A percentile compares a stretch with the other conserved stretches of the same genome.
Evolutionary conservation across 2,329 filamentous ascomycete species (phyloP).

Genomic region (Monosporascus cannonballus): DNA sequence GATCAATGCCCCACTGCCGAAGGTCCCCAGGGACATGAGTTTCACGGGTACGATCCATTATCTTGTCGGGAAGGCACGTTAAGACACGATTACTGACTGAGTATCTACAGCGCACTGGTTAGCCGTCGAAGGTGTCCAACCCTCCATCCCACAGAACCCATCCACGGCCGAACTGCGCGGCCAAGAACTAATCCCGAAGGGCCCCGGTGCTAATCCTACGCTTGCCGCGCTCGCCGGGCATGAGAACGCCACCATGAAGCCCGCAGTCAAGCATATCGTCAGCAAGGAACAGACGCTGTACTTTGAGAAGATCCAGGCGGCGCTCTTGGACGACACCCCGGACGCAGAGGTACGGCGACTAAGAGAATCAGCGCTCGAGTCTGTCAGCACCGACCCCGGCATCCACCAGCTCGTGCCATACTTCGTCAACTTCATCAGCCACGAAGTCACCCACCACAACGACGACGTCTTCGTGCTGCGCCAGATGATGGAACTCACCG

Average conservation of each 20-base stretch:
- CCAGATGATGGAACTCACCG: constrained; percentile 87
- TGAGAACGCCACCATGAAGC: constrained; percentile 79
- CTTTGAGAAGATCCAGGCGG: constrained; percentile 90
- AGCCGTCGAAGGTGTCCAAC: constrained; percentile 94
- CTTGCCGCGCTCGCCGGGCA: constrained; percentile 77
- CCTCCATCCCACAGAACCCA: constrained; percentile 93
- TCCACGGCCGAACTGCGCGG: constrained; percentile 76
- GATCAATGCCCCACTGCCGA: constrained; percentile 92
- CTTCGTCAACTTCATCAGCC: constrained; percentile 91
- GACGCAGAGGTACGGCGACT: constrained; percentile 69
- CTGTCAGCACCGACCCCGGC: constrained; percentile 81
- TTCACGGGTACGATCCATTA: constrained; percentile 66
- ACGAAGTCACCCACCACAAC: constrained; percentile 90
- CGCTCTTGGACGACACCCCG: constrained; percentile 80
- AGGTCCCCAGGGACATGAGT: constrained; percentile 85
- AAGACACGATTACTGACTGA: constrained; percentile 4
- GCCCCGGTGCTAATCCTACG: constrained; percentile 78
- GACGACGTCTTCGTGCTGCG: constrained; percentile 84
- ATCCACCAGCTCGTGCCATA: constrained; percentile 95
- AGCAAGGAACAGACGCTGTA: constrained; percentile 95
- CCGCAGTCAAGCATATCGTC: constrained; percentile 89
- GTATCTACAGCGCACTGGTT: constrained; percentile 77
- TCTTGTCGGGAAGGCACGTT: not conserved
- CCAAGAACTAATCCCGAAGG: constrained; percentile 84
- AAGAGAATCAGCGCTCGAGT: constrained; percentile 77